phyloP scores from a whole-genome alignment of 805 yeast species.

The Maudiozyma bulderi region DNA sequence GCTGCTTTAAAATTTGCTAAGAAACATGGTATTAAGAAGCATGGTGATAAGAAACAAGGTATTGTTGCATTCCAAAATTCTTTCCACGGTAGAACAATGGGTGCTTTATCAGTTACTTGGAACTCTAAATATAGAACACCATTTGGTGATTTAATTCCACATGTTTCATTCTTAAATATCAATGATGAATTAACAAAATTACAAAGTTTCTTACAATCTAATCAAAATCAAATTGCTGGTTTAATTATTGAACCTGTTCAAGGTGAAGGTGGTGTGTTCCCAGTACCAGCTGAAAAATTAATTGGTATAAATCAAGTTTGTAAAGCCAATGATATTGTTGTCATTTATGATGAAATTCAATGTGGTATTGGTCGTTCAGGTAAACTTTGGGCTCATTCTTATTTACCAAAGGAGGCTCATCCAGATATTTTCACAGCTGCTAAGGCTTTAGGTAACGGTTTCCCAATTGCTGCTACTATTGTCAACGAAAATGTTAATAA shows the following conservation, averaged over 20 bases:
- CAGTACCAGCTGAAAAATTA: conserved; percentile 56
- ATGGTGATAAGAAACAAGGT: conserved; percentile 49
- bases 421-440: conserved; percentile 94
- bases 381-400: conserved; percentile 82
- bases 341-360: conserved; percentile 92
- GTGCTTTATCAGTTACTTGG: conserved; percentile 85
- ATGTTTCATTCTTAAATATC: conserved; percentile 41
- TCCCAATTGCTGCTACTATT: conserved; percentile 91
- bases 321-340: conserved; percentile 54
- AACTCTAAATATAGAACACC: conserved; percentile 90
- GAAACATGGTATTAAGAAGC: conserved; percentile 57
- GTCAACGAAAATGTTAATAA: conserved; percentile 70
- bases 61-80: conserved; percentile 80
- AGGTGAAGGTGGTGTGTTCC: conserved; percentile 93
- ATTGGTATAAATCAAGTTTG: conserved; percentile 58
- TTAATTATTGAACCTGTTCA: conserved; percentile 95
- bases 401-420: conserved; percentile 67
- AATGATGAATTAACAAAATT: conserved; percentile 28
- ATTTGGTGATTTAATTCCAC: conserved; percentile 86
- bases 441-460: conserved; percentile 93
- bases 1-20: conserved; percentile 74
- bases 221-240: conserved; percentile 51
- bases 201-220: conserved; percentile 12
- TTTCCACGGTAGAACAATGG: conserved; percentile 94
- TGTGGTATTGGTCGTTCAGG: conserved; percentile 95